Conservation (phyloP, 169 alveolate genomes). For the Babesia ovis region DNA sequence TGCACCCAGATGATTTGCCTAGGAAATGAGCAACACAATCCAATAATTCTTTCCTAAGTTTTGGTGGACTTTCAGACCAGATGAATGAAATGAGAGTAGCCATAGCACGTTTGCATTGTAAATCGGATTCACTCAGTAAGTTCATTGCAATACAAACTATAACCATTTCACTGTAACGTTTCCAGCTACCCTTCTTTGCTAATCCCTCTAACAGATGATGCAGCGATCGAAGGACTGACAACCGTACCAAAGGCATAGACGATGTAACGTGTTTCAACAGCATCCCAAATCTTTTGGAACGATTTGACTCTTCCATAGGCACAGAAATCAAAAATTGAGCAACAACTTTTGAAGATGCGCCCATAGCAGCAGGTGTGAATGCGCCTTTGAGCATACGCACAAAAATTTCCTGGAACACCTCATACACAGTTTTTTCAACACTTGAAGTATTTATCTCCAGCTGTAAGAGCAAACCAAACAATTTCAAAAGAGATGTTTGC, state of each 20-base stretch:
- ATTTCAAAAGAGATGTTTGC: slow-evolving; percentile 52
- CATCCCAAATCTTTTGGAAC: slow-evolving; percentile 49
- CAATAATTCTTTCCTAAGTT: slow-evolving; percentile 42
- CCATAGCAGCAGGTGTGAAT: slow-evolving; percentile 27
- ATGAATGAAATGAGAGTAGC: slow-evolving; percentile 22
- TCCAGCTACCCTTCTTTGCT: slow-evolving; percentile 47
- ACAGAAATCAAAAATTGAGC: slow-evolving; percentile 20
- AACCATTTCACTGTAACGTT: slow-evolving; percentile 51
- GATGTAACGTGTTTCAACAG: slow-evolving; percentile 57
- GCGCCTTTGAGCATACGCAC: slow-evolving; percentile 51
- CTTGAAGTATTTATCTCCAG: background rate
- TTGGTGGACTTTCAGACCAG: slow-evolving; percentile 40
- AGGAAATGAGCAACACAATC: slow-evolving; percentile 52
- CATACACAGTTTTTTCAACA: slow-evolving; percentile 18
- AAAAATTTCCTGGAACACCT: slow-evolving; percentile 40
- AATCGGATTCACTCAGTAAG: slow-evolving; percentile 26
- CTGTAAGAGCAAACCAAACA: slow-evolving; percentile 22
- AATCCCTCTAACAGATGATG: slow-evolving; percentile 28
- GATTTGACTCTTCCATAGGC: slow-evolving; percentile 56
- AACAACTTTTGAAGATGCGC: slow-evolving; percentile 21
- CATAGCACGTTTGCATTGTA: slow-evolving; percentile 45
- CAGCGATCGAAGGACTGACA: slow-evolving; percentile 10
- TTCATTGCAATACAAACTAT: slow-evolving; percentile 32
- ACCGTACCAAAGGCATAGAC: slow-evolving; percentile 28
- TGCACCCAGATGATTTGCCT: slow-evolving; percentile 16